These are phyloP conservation scores for Parasarocladium wereldwijsianum DNA, from an alignment of 2,329 filamentous ascomycete genomes.

Conservation along the genomic window DNA sequence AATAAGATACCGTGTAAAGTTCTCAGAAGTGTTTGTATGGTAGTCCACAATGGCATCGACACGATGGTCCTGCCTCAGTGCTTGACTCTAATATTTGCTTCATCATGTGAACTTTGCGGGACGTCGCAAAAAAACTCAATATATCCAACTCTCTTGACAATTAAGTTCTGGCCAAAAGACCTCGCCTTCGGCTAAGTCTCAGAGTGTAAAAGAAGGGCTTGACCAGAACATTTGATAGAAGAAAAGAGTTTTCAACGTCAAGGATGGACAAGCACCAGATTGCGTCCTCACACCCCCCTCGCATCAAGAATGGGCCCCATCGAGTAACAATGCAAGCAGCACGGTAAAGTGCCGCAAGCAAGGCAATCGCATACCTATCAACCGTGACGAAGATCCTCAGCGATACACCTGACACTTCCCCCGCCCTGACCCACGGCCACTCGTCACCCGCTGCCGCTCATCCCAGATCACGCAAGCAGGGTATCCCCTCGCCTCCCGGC, in stretches of 20 bases:
- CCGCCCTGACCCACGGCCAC: conserved; percentile 31
- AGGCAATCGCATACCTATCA: conserved; percentile 98
- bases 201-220: conserved; percentile 10
- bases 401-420: conserved; percentile 23
- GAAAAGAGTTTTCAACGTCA: conserved; percentile 6
- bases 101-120: conserved; percentile 10
- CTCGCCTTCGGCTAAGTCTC: conserved; percentile 8
- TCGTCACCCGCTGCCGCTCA: conserved; percentile 21
- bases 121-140: conserved; percentile 1
- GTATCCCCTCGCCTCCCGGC: conserved; percentile 5
- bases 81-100: conserved; percentile 12
- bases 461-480: conserved; percentile 5
- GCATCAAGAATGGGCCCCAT: conserved; percentile 99
- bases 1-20: conserved; percentile 9
- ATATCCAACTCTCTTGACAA: conserved; percentile 3
- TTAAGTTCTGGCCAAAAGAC: conserved; percentile 4
- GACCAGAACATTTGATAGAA: too few species aligned
- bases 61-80: too few species aligned
- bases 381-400: conserved; percentile 71
- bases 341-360: conserved; percentile 22
- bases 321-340: too few species aligned
- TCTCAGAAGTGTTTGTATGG: too few species aligned
- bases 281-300: conserved; percentile 49
- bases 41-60: too few species aligned
- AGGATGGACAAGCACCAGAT: conserved; percentile 4